Evolutionary conservation across 306 rosid species (phyloP), one percentile per base, ranked within the genome.

Genomic region (Rosa lucieae): DNA sequence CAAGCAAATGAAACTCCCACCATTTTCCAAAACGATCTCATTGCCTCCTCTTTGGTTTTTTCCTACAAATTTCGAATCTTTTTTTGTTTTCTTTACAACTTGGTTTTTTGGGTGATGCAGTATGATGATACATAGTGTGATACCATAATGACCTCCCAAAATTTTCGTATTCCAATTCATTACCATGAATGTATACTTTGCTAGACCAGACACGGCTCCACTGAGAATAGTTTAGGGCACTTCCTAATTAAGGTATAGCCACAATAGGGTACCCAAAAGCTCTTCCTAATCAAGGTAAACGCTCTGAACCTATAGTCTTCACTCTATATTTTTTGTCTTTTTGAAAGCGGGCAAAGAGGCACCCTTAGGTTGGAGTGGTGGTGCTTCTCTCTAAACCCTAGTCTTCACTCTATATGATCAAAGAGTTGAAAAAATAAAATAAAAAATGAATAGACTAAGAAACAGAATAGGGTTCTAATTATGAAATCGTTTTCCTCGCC

Each of bases 1-100:
- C 92, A 67, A 77, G 75, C 91, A 79, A 80, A 86, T 92, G 86
- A 90, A 88, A 82, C 32, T 68, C 82, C 63, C 81, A 71, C 77
- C 67, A 74, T 80, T 80, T 90, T 87, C 86, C 79, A 84, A 78
- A 48, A 58, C 71, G 71, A 72, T 82, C 53, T 85, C 83, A 80
- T 83, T 67, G 78, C 92, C 79, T 82, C 69, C 17, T 11, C 37
- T 84, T 77, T 71, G 70, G 44, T 63, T 82, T 63, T 37, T 78
- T 56, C 79, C 23, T 52, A 10, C 56, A 15, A 35, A 77, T 14
- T 26, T 78, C 39, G 85, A 78, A 82, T 77, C 72, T 78, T 78
- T 68, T 43, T 44, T 58, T 73, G 56, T 79, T 62, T 48, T 72
- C 20, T 47, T 52, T 52, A 20, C 15, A 43, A 58, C 35, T 67